phyloP scores from a whole-genome alignment of 169 alveolate species.

The Plasmodium cynomolgi region DNA sequence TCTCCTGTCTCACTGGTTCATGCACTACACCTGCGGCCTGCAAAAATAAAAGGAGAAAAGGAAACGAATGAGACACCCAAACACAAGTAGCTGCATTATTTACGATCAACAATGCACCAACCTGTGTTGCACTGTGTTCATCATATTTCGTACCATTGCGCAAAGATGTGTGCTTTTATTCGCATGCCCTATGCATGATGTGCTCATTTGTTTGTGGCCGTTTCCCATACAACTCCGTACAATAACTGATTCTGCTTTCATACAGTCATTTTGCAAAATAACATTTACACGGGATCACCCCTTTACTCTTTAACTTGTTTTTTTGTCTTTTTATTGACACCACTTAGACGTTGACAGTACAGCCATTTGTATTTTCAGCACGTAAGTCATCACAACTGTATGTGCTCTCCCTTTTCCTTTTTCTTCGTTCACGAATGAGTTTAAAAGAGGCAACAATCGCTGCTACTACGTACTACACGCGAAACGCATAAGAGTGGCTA shows the following conservation, averaged over 20 bases:
- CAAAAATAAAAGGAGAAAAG: neutral
- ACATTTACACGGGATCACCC: neutral
- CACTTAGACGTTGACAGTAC: neutral
- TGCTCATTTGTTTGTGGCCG: neutral
- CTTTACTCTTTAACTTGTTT: neutral
- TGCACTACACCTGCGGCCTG: neutral
- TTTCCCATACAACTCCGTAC: neutral
- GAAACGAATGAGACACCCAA: neutral
- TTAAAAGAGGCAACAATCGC: neutral
- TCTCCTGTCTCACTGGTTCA: neutral
- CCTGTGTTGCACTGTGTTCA: neutral
- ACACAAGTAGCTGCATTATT: neutral
- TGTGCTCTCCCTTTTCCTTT: neutral
- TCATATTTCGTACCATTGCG: neutral
- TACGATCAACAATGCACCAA: neutral
- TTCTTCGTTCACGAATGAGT: neutral
- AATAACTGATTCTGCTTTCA: neutral
- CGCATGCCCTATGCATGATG: neutral
- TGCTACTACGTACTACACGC: neutral
- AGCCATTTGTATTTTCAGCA: neutral
- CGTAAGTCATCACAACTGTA: neutral
- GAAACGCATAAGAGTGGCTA: neutral
- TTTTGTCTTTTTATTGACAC: neutral
- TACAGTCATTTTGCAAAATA: neutral
- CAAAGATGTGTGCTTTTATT: neutral